Conservation (phyloP, 805 yeast species). For the Kodamaea restingae region DNA sequence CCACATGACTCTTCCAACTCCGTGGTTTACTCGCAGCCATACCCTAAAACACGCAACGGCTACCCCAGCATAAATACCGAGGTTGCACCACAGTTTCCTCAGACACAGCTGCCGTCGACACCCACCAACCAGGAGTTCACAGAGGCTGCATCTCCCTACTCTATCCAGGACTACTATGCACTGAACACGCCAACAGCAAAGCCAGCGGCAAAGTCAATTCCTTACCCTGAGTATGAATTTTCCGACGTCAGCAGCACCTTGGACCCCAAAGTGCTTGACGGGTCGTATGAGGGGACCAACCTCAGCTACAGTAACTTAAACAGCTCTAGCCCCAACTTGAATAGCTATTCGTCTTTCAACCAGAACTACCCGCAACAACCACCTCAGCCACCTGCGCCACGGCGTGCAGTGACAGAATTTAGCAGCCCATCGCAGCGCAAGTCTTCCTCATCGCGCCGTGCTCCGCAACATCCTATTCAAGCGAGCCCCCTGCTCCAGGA, state of each 20-base stretch:
- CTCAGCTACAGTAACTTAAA: not conserved
- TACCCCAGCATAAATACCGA: conserved; percentile 6
- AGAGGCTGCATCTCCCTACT: conserved; percentile 9
- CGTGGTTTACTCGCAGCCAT: not conserved
- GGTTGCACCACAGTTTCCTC: conserved; percentile 1
- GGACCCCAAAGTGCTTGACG: conserved; percentile 2
- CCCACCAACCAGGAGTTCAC: conserved; percentile 8
- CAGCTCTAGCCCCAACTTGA: not conserved
- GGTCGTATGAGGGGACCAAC: too few species aligned
- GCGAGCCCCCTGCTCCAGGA: conserved; percentile 2
- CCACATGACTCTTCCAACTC: too few species aligned
- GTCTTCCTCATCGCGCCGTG: conserved; percentile 1
- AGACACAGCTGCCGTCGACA: conserved; percentile 4
- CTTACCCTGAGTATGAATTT: conserved; percentile 4
- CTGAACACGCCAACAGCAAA: not conserved
- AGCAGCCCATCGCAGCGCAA: conserved; percentile 4
- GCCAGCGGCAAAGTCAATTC: not conserved
- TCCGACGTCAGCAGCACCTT: not conserved
- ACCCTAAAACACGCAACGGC: not conserved
- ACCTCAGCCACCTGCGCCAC: not conserved
- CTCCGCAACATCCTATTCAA: conserved; percentile 3
- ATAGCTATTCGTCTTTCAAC: not conserved
- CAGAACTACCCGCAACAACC: not conserved
- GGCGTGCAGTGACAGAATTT: not conserved
- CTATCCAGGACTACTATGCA: conserved; percentile 9